Percentiles rank a stretch among this genome's conserved stretches.
These are phyloP conservation scores for Beta vulgaris DNA, from an alignment of 148 eudicot species.

Conservation along the genomic window DNA sequence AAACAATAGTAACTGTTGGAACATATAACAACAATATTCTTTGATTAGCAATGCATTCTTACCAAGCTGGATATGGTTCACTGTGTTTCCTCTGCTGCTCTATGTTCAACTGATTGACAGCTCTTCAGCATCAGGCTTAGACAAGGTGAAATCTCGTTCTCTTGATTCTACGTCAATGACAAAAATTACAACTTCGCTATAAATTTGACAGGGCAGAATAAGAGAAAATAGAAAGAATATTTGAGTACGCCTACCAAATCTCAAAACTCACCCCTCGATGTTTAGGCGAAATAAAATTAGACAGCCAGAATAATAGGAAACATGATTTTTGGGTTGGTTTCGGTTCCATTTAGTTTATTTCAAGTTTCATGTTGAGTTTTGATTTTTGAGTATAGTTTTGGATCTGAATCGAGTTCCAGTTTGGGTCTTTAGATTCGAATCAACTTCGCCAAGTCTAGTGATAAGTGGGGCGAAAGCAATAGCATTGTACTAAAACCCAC, in stretches of 20 bases:
- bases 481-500: too few species aligned
- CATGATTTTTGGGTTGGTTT: too few species aligned
- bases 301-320: too few species aligned
- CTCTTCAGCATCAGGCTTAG: slow-evolving; percentile 7
- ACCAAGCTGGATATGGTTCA: neutral
- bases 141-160: slow-evolving; percentile 3
- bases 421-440: too few species aligned
- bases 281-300: too few species aligned
- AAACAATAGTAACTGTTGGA: neutral
- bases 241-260: neutral
- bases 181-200: neutral
- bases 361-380: too few species aligned
- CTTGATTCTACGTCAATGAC: slow-evolving; percentile 18
- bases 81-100: neutral
- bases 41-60: neutral
- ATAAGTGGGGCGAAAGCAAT: too few species aligned
- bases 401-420: too few species aligned
- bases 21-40: neutral
- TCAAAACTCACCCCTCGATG: neutral
- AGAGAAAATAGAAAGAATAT: too few species aligned
- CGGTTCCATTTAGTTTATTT: too few species aligned
- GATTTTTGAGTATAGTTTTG: too few species aligned
- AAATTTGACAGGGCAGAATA: neutral
- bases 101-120: neutral
- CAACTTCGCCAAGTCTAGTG: too few species aligned